phyloP scores from a whole-genome alignment of 2,329 filamentous ascomycete species.

The Raffaelea arxii region DNA sequence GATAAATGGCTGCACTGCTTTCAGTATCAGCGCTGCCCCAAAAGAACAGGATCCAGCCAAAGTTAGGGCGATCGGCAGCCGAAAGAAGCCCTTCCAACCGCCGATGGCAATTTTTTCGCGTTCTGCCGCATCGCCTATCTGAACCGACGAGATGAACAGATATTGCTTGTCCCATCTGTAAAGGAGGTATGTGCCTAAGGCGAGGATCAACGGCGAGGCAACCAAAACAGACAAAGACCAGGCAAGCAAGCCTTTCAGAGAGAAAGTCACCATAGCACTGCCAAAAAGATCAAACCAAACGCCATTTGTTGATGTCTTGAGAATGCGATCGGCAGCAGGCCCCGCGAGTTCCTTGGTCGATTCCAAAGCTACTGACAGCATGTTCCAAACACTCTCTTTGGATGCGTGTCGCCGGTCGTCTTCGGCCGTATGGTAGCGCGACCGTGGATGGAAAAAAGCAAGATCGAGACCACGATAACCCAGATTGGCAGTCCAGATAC shows the following conservation, averaged over 20 bases:
- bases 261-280: constrained; percentile 65
- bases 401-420: constrained; percentile 77
- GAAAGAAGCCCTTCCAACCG: constrained; percentile 74
- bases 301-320: constrained; percentile 51
- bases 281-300: constrained; percentile 97
- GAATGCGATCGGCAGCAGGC: constrained; percentile 57
- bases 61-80: constrained; percentile 67
- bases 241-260: constrained; percentile 75
- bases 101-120: constrained; percentile 54
- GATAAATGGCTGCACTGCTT: constrained; percentile 80
- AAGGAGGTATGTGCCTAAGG: constrained; percentile 59
- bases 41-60: constrained; percentile 60
- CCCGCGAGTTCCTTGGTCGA: constrained; percentile 64
- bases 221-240: constrained; percentile 78
- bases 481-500: constrained; percentile 66
- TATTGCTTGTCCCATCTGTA: constrained; percentile 75
- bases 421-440: constrained; percentile 83
- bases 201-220: constrained; percentile 63
- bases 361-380: constrained; percentile 75
- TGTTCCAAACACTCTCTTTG: constrained; percentile 73
- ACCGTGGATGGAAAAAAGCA: constrained; percentile 79
- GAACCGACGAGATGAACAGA: constrained; percentile 55
- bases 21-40: constrained; percentile 63
- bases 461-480: constrained; percentile 85
- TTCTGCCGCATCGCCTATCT: constrained; percentile 46